Evolutionary conservation across 306 rosid species (phyloP), one percentile per base, ranked within the genome.

Genomic region (Medicago ruthenica): DNA sequence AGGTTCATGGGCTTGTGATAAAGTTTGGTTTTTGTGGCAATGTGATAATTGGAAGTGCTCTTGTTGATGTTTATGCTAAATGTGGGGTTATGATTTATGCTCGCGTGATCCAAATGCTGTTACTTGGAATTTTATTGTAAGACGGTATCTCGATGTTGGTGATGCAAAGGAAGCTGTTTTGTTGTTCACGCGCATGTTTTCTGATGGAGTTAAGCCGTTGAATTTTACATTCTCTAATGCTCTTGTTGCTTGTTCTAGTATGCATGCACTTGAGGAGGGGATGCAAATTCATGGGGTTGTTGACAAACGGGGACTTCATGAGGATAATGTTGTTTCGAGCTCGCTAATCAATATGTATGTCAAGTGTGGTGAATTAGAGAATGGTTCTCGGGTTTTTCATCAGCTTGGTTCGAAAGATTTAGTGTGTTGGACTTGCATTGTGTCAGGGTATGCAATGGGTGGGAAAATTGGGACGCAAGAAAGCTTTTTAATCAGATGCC

Each of bases 41-140:
- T 74, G 86, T 86, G 40, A 82, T 91, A 2, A 61, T 91, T 9
- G 90, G 76, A 79, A 88, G 93, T 75, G 86, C 97, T 3, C 86
- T 91, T 64, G 95, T 89, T 66, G 97, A 91, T 79, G 80, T 86
- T 22, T 91, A 89, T 63, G 97, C 81, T 7, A 91, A 85, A 72
- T 91, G 95, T 6, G 54, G 71, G 76, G 66, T 74, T 57, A 89
- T 91, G 71, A 16, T 16, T 41, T 89, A 86, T 76, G 86, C 93
- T 3, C 82, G 87, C 20, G 83, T 45, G 68, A 85, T 50, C 93
- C 86, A 4, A 91, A 81, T 91, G 90, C 77, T 20, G 82, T 91
- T 71, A 85, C 93, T 21, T 91, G 95, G 93, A 91, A 91, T 88
- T 90, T 91, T 65, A 80, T 89, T 36, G 95, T 91, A 67, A 83